Evolutionary conservation across 495 filamentous ascomycete genomes (phyloP).

Genomic region (Cercophora samala): DNA sequence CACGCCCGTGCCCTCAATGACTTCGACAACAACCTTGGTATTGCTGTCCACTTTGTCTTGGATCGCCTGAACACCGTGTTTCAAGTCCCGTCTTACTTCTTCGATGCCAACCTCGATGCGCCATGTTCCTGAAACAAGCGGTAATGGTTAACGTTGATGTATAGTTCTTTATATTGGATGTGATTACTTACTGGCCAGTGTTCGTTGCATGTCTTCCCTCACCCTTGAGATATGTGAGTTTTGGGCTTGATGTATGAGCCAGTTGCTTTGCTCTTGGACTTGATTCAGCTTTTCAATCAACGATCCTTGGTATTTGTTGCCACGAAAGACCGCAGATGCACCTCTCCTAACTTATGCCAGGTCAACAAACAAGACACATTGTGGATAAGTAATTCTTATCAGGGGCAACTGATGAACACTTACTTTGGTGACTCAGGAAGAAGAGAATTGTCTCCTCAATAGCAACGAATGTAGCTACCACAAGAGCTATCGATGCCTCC

Average conservation of each 20-base stretch:
- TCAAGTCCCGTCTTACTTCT: too few relatives aligned
- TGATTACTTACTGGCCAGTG: background rate
- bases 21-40: too few relatives aligned
- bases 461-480: background rate
- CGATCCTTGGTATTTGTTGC: background rate
- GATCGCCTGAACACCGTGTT: too few relatives aligned
- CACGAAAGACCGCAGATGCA: background rate
- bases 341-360: background rate
- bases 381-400: background rate
- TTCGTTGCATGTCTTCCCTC: background rate
- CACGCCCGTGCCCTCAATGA: too few relatives aligned
- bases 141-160: too few relatives aligned
- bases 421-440: background rate
- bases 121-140: slow-evolving; percentile 3
- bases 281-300: background rate
- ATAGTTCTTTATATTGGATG: too few relatives aligned
- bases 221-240: background rate
- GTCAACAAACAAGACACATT: background rate
- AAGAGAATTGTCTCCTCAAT: background rate
- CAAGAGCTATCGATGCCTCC: background rate
- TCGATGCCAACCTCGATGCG: background rate
- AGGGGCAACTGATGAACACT: too few relatives aligned
- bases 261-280: background rate
- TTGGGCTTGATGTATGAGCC: background rate
- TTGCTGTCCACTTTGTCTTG: too few relatives aligned